phyloP scores from a whole-genome alignment of 768 basidiomycete genomes.

The Suillus hirtellus region DNA sequence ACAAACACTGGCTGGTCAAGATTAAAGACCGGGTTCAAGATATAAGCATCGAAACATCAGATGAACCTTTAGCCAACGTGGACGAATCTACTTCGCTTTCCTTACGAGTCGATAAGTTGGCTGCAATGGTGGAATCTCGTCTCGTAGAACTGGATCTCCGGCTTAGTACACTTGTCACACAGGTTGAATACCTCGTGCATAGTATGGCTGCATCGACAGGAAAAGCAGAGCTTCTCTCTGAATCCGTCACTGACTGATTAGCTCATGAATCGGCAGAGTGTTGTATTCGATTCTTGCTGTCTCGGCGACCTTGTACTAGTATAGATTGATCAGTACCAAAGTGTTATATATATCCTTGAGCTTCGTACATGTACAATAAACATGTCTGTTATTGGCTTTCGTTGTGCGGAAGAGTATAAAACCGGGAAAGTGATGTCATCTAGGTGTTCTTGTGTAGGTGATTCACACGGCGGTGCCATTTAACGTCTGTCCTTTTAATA shows the following conservation, averaged over 20 bases:
- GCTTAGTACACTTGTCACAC: neutral
- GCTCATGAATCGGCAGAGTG: neutral
- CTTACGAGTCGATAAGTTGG: neutral
- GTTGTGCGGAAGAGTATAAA: too few relatives aligned
- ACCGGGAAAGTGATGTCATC: too few relatives aligned
- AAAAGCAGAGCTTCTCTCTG: neutral
- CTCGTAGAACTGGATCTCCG: neutral
- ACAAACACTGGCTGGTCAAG: neutral
- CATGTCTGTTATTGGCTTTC: too few relatives aligned
- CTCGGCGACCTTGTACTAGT: too few relatives aligned
- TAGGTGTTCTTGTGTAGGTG: too few relatives aligned
- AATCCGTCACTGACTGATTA: neutral
- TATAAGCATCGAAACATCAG: neutral
- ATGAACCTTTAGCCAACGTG: neutral
- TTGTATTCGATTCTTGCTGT: neutral
- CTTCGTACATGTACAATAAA: too few relatives aligned
- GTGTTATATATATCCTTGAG: neutral
- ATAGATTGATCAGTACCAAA: neutral
- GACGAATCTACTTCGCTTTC: neutral
- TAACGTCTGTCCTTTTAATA: too few relatives aligned
- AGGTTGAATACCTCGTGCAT: neutral
- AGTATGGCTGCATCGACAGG: neutral
- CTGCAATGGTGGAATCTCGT: slow-evolving; percentile 3
- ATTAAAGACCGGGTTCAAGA: neutral
- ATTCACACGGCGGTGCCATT: too few relatives aligned